phyloP scores from a whole-genome alignment of 2,329 filamentous ascomycete species.

The Ceratocystiopsis brevicomis region DNA sequence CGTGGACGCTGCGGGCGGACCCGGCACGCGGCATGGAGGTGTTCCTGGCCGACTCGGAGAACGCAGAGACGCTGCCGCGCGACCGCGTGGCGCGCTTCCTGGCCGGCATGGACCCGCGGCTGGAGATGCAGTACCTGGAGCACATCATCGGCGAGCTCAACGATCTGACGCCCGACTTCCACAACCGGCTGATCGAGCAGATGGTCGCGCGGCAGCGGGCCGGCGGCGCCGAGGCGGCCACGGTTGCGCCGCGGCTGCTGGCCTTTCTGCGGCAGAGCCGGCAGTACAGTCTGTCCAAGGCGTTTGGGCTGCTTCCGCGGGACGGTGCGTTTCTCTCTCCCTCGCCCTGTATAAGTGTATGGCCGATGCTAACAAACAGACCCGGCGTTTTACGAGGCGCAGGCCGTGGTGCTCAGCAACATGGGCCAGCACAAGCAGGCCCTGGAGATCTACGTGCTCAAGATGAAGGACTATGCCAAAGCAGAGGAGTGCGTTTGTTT shows the following conservation, averaged over 20 bases:
- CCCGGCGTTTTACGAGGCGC: slow-evolving; percentile 68
- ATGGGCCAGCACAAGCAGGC: slow-evolving; percentile 94
- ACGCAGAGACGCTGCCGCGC: slow-evolving; percentile 74
- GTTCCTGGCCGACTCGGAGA: slow-evolving; percentile 83
- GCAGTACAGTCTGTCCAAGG: slow-evolving; percentile 63
- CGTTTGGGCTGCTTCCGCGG: slow-evolving; percentile 57
- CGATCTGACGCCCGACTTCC: slow-evolving; percentile 69
- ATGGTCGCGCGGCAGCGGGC: slow-evolving; percentile 37
- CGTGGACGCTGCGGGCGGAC: slow-evolving; percentile 63
- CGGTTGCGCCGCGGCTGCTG: slow-evolving; percentile 34
- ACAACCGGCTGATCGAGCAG: slow-evolving; percentile 63
- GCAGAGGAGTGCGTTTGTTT: slow-evolving; percentile 61
- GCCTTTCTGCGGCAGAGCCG: slow-evolving; percentile 56
- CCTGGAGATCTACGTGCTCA: slow-evolving; percentile 94
- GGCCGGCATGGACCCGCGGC: slow-evolving; percentile 42
- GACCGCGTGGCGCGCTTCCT: slow-evolving; percentile 60
- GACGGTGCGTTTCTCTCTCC: slow-evolving; percentile 40
- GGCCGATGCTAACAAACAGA: slow-evolving; percentile 33
- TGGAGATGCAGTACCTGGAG: slow-evolving; percentile 72
- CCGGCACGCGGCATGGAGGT: slow-evolving; percentile 73
- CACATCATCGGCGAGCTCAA: slow-evolving; percentile 78
- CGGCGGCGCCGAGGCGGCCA: slow-evolving; percentile 33
- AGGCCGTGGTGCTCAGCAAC: slow-evolving; percentile 78
- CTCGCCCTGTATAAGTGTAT: slow-evolving; percentile 2
- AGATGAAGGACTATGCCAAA: slow-evolving; percentile 67